These are phyloP conservation scores for Phytophthora melonis DNA, from an alignment of 352 stramenopile species.

Conservation along the genomic window DNA sequence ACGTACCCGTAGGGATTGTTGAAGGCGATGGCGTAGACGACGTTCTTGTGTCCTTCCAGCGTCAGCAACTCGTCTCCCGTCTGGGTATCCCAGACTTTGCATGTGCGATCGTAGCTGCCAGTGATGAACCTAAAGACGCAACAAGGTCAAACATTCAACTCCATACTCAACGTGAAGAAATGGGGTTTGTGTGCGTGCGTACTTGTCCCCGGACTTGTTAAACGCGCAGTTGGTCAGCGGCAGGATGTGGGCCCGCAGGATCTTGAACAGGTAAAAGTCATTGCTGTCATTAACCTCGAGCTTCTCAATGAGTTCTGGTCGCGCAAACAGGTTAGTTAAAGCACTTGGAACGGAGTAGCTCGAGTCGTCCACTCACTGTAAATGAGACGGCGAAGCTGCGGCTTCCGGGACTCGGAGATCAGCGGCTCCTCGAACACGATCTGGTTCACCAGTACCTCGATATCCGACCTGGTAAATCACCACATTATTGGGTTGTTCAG, in stretches of 20 bases:
- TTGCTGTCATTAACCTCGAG: conserved; percentile 94
- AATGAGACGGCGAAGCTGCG: conserved; percentile 93
- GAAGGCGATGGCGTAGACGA: conserved; percentile 97
- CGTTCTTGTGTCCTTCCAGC: conserved; percentile 96
- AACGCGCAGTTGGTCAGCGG: conserved; percentile 97
- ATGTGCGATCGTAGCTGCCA: conserved; percentile 95
- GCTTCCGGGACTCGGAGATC: conserved; percentile 93
- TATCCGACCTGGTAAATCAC: conserved; percentile 75
- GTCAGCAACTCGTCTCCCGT: conserved; percentile 95
- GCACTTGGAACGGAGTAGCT: no score
- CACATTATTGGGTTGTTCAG: not conserved
- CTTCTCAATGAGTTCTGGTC: conserved; percentile 94
- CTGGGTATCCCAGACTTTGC: conserved; percentile 96
- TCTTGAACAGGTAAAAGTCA: conserved; percentile 98
- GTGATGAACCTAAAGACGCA: conserved; percentile 92
- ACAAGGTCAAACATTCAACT: not conserved
- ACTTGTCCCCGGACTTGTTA: conserved; percentile 97
- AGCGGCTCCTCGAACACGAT: conserved; percentile 96
- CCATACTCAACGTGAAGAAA: not conserved
- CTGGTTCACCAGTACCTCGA: conserved; percentile 96
- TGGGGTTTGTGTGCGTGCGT: conserved; percentile 5
- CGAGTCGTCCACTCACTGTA: conserved; percentile 73
- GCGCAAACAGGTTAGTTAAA: not conserved
- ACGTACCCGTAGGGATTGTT: conserved; percentile 95
- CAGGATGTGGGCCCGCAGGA: conserved; percentile 95